These are phyloP conservation scores for Amyloporia xantha DNA, from an alignment of 768 basidiomycete genomes.

Conservation along the genomic window DNA sequence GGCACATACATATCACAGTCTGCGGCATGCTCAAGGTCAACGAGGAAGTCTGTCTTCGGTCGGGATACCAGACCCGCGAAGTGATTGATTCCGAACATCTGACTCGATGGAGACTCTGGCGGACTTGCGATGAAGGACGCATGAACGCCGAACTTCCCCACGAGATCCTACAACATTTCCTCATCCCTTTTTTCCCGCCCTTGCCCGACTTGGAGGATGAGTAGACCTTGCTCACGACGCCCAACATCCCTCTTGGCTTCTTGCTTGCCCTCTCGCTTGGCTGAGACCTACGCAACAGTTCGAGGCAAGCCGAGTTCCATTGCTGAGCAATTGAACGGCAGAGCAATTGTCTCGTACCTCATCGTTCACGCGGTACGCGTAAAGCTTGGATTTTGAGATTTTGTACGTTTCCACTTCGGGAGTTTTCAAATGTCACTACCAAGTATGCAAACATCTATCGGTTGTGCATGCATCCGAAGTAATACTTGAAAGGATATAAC, in stretches of 20 bases:
- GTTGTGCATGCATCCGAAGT: too few relatives aligned
- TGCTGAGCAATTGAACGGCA: too few relatives aligned
- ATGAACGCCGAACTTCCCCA: slow-evolving; percentile 64
- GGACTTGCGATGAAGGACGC: slow-evolving; percentile 65
- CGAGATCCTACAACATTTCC: slow-evolving; percentile 65
- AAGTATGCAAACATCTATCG: too few relatives aligned
- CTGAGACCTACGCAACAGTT: slow-evolving; percentile 70
- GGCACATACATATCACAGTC: slow-evolving; percentile 80
- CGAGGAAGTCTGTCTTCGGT: slow-evolving; percentile 59
- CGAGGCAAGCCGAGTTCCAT: slow-evolving; percentile 79
- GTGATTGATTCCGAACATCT: slow-evolving; percentile 80
- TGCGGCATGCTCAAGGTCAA: slow-evolving; percentile 48
- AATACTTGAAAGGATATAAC: too few relatives aligned
- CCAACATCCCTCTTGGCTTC: slow-evolving; percentile 75
- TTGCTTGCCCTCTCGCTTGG: slow-evolving; percentile 58
- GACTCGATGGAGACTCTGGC: slow-evolving; percentile 35
- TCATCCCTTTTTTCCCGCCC: slow-evolving; percentile 60
- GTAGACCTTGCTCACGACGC: slow-evolving; percentile 66
- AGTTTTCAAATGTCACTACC: too few relatives aligned
- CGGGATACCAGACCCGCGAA: slow-evolving; percentile 68
- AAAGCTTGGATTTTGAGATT: too few relatives aligned
- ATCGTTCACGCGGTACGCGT: too few relatives aligned
- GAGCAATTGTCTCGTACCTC: too few relatives aligned
- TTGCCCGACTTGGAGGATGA: slow-evolving; percentile 75
- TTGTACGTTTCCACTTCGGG: too few relatives aligned